Evolutionary conservation across 371 early-diverging fungal species (phyloP), one percentile per base, ranked within the genome.

Genomic region (Mortierella sp.): DNA sequence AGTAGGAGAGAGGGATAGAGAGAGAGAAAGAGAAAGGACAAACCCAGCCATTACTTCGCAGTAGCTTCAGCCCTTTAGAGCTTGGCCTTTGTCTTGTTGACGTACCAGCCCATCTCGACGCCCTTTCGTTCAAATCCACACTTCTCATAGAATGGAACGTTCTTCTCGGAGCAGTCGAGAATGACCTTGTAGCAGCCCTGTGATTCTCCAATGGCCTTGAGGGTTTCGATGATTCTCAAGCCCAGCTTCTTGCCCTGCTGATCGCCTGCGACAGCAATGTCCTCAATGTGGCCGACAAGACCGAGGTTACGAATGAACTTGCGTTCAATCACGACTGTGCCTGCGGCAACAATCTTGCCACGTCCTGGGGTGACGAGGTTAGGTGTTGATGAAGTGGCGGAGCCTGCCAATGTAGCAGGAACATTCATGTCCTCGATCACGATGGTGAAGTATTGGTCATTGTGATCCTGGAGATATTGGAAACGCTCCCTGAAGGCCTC

Each of bases 291-390:
- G 0, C 91, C 97, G 48, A 89, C 95, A 24, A 91, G 68, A 1
- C 97, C 98, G 61, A 92, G 90, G 59, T 85, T 82, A 60, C 93
- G 95, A 27, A 98, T 91, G 71, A 99, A 97, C 84, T 99, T 99
- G 63, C 94, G 91, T 80, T 99, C 99, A 21, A 96, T 87, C 25
- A 99, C 71, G 40, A 99, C 83, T 13, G 98, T 97, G 45, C 98
- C 99, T 19, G 94, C 91, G 1, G 94, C 99, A n/a, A 95, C 94
- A 54, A 99, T 90, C 52, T 79, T 67, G 50, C 73, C 57, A 31
- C 88, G 56, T 10, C 77, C 77, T 12, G 69, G 69, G 0, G 77
- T 63, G 55, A 69, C 70, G 31, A 76, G 53, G 22, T 50, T 24
- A 0, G 77, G 66, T 28, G 77, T 57, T 28, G 64, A 60, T 1